phyloP scores from a whole-genome alignment of 805 yeast genomes.

The Sugiyamaella qingdaonensis region DNA sequence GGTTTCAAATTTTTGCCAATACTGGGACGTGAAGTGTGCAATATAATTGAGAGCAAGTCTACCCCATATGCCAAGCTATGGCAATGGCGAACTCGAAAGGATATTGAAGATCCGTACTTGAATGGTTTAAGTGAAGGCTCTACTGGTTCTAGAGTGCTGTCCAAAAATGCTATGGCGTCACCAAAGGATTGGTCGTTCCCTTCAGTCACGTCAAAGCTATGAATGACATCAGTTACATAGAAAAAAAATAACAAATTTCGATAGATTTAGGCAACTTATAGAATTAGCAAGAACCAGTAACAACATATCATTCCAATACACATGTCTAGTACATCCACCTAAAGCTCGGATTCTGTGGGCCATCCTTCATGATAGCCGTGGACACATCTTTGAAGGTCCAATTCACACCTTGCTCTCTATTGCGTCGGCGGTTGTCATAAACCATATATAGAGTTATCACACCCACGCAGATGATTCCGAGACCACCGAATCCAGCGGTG shows the following conservation, averaged over 20 bases:
- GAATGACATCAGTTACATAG: too few species aligned
- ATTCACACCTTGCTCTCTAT: conserved; percentile 19
- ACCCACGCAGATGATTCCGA: conserved; percentile 36
- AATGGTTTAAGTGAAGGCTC: not conserved
- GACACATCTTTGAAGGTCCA: conserved; percentile 21
- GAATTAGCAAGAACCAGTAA: too few species aligned
- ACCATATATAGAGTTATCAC: conserved; percentile 37
- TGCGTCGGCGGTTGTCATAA: conserved; percentile 39
- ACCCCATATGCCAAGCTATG: not conserved
- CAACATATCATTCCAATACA: too few species aligned
- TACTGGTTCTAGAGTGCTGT: not conserved
- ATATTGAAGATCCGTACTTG: not conserved
- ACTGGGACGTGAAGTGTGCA: not conserved
- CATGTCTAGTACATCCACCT: conserved; percentile 43
- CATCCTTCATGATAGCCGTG: conserved; percentile 41
- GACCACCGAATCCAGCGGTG: conserved; percentile 45
- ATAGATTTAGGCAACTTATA: too few species aligned
- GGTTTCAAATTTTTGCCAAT: not conserved
- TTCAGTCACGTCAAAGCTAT: not conserved
- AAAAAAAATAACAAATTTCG: too few species aligned
- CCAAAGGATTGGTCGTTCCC: not conserved
- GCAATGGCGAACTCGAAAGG: not conserved
- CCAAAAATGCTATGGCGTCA: not conserved
- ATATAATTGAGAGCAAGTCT: not conserved
- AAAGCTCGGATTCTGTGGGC: conserved; percentile 43